These are phyloP conservation scores for Ceratobasidium sp. DNA, from an alignment of 1,284 basidiomycete genomes.

Conservation along the genomic window DNA sequence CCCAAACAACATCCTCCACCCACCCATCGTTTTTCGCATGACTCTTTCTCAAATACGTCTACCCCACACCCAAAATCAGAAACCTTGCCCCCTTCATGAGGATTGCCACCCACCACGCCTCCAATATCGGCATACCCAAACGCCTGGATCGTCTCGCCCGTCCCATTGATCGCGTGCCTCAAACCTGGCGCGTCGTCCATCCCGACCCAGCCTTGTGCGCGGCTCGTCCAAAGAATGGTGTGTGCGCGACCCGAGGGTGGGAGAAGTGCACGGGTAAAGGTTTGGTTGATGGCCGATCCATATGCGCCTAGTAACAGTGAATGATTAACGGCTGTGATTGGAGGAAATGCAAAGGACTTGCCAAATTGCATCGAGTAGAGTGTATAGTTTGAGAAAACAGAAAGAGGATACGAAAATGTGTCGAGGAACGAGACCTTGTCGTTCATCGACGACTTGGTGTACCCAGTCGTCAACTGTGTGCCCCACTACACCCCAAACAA, in stretches of 20 bases:
- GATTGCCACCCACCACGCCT: slow-evolving; percentile 11
- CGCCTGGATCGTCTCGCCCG: slow-evolving; percentile 57
- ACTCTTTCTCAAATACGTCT: slow-evolving; percentile 58
- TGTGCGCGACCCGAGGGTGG: slow-evolving; percentile 55
- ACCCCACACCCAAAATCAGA: slow-evolving; percentile 53
- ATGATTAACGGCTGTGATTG: background rate
- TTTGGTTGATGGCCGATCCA: slow-evolving; percentile 58
- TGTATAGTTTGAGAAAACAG: slow-evolving; percentile 45
- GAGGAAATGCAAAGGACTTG: background rate
- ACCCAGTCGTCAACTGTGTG: slow-evolving; percentile 42
- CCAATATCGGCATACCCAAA: slow-evolving; percentile 54
- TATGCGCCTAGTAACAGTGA: slow-evolving; percentile 54
- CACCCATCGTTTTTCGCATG: slow-evolving; percentile 60
- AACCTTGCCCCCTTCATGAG: slow-evolving; percentile 32
- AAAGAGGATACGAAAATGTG: slow-evolving; percentile 44
- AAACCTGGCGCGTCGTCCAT: slow-evolving; percentile 60
- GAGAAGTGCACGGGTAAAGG: slow-evolving; percentile 56
- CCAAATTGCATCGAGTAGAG: slow-evolving; percentile 46
- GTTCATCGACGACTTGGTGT: slow-evolving; percentile 35
- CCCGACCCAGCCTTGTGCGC: slow-evolving; percentile 57
- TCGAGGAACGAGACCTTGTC: slow-evolving; percentile 39
- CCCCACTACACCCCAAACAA: slow-evolving; percentile 32
- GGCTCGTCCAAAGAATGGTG: slow-evolving; percentile 56
- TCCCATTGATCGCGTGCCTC: slow-evolving; percentile 59
- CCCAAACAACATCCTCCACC: slow-evolving; percentile 59